Evolutionary conservation across 1,284 basidiomycete species (phyloP), one percentile per base, ranked within the genome.

Genomic region (Kalmanozyma brasiliensis): DNA sequence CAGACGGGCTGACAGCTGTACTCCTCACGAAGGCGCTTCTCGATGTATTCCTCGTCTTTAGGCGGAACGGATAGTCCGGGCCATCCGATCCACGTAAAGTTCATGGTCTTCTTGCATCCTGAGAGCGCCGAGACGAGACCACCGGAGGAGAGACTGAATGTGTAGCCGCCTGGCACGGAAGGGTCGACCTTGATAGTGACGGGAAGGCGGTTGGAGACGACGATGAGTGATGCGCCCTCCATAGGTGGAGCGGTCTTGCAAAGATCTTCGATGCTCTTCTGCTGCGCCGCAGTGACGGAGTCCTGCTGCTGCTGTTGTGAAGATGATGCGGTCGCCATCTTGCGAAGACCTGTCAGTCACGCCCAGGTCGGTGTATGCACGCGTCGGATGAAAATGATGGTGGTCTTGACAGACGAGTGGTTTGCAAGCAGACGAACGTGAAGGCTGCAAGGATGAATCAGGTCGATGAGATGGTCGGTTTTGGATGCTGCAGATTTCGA

Each of bases 1-100:
- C 97, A 97, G 74, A 99, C 96, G 16, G 95, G 94, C 82, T 94
- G 91, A 83, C 96, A 99, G 41, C 92, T 91, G 84, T 95, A 97
- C 83, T 98, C 94, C 49, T 94, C 90, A 86, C 89, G 88, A 58
- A 99, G 88, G 8, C 92, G 89, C 40, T 73, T 69, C 37, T 80
- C 79, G 43, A 82, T 79, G 69, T 77, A 81, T 26, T 65, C 69
- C 23, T 75, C 67, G 41, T 77, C 76, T 30, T 66, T 67, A 20
- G 62, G 51, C 1, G 77, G 73, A 0, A 81, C 78, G 4, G 53
- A 69, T 17, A 81, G 65, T 24, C 80, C 80, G 1, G 80, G 80
- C 80, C 80, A 82, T 20, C 80, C 80, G 43, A 82, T 81, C 80
- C 80, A 82, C 40, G 77, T 82, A 47, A 82, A 82, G 53, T 73